Conservation (phyloP, 2,329 filamentous ascomycete species). For the Talaromyces sp. region DNA sequence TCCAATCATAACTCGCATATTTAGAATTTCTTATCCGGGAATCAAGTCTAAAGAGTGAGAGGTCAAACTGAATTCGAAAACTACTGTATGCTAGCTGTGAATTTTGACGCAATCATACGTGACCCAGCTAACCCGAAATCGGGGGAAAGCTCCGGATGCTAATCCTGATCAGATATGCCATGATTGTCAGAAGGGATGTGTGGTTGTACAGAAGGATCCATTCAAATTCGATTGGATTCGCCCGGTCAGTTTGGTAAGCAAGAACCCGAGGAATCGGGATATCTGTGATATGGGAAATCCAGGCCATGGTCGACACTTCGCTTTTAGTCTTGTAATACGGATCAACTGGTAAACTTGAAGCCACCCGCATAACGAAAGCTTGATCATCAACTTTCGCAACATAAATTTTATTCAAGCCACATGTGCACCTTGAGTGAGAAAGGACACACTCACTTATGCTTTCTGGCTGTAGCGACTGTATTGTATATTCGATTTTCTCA, state of each 20-base stretch:
- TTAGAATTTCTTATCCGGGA: not conserved
- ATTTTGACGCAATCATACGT: too few species aligned
- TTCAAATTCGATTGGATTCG: slow-evolving; percentile 23
- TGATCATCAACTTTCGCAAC: slow-evolving; percentile 10
- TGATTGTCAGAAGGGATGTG: too few species aligned
- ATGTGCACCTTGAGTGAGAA: slow-evolving; percentile 11
- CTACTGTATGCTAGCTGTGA: not conserved
- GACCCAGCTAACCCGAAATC: too few species aligned
- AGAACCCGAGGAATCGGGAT: slow-evolving; percentile 17
- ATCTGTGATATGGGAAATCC: slow-evolving; percentile 8
- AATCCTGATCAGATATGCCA: too few species aligned
- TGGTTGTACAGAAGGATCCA: slow-evolving; percentile 20
- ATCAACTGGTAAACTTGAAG: slow-evolving; percentile 12
- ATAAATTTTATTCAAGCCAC: slow-evolving; percentile 16
- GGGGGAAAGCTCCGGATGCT: too few species aligned
- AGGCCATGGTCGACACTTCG: slow-evolving; percentile 19
- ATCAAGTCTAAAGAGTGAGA: not conserved
- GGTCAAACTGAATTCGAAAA: not conserved
- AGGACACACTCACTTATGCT: too few species aligned
- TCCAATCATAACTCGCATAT: not conserved
- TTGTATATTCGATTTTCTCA: too few species aligned
- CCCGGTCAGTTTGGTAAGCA: slow-evolving; percentile 12
- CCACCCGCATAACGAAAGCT: slow-evolving; percentile 14
- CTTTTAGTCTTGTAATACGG: slow-evolving; percentile 14
- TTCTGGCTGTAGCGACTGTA: too few species aligned